Percentiles rank a stretch among this genome's conserved stretches.
These are phyloP conservation scores for Lumnitzera racemosa DNA, from an alignment of 345 rosid species.

Conservation along the genomic window DNA sequence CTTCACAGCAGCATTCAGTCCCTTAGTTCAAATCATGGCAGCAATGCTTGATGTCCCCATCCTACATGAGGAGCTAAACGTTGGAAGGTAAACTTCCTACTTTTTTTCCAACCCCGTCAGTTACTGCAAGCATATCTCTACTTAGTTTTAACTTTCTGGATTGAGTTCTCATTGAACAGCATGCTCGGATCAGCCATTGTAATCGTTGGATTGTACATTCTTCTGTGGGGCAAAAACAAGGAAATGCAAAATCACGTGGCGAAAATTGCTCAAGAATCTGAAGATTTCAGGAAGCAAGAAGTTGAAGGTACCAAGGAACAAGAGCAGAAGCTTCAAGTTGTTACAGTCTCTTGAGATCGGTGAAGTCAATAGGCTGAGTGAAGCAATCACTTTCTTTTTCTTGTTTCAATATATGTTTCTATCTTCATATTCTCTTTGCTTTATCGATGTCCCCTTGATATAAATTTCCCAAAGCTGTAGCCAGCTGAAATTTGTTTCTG, in stretches of 20 bases:
- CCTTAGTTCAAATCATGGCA: slow-evolving; percentile 60
- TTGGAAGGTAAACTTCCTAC: slow-evolving; percentile 48
- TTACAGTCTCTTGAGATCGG: slow-evolving; percentile 18
- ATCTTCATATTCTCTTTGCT: too few species aligned
- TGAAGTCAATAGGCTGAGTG: slow-evolving; percentile 6
- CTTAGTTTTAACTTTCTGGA: neutral
- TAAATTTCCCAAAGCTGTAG: too few species aligned
- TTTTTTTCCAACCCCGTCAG: neutral
- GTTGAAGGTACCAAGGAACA: slow-evolving; percentile 12
- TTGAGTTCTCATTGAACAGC: slow-evolving; percentile 21
- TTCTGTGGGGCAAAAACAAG: slow-evolving; percentile 61
- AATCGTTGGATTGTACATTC: slow-evolving; percentile 54
- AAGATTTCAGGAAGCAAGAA: slow-evolving; percentile 3
- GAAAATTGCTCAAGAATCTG: slow-evolving; percentile 28
- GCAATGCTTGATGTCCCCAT: slow-evolving; percentile 53
- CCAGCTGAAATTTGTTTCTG: too few species aligned
- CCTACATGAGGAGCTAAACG: slow-evolving; percentile 55
- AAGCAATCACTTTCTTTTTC: slow-evolving; percentile 1
- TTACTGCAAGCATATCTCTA: too few species aligned
- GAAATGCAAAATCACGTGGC: slow-evolving; percentile 33
- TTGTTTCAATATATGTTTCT: neutral
- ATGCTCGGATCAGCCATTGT: slow-evolving; percentile 50
- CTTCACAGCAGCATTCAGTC: slow-evolving; percentile 73
- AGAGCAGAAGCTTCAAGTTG: slow-evolving; percentile 24
- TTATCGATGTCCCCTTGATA: too few species aligned